Percentiles rank a stretch among this genome's conserved stretches.
Evolutionary conservation across 1,284 basidiomycete genomes (phyloP).

Genomic region (Rhodotorula sp.): DNA sequence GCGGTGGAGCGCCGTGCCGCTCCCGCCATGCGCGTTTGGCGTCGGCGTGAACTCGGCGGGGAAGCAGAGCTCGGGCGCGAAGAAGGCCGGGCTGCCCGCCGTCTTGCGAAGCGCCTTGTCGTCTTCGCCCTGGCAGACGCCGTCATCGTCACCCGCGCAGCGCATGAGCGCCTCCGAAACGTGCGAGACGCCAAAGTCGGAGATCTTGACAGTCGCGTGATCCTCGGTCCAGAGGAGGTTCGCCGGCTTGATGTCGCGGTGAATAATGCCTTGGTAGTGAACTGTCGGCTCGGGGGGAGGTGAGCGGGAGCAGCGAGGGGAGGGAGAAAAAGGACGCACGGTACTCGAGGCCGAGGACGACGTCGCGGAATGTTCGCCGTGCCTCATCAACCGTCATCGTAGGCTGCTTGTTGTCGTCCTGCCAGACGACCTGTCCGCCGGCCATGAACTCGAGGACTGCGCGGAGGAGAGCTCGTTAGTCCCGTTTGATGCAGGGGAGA

Average conservation of each 20-base stretch:
- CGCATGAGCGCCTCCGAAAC: slow-evolving; percentile 82
- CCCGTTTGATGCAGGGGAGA: slow-evolving; percentile 30
- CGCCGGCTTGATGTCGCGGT: slow-evolving; percentile 98
- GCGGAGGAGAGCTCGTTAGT: background rate
- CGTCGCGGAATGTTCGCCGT: slow-evolving; percentile 83
- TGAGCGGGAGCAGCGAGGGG: slow-evolving; percentile 19
- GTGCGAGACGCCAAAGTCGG: slow-evolving; percentile 95
- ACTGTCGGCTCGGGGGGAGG: slow-evolving; percentile 58
- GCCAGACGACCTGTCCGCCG: slow-evolving; percentile 93
- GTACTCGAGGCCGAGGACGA: slow-evolving; percentile 90
- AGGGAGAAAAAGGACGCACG: slow-evolving; percentile 58
- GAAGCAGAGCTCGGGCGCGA: slow-evolving; percentile 87
- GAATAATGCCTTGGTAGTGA: slow-evolving; percentile 96
- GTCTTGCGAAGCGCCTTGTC: slow-evolving; percentile 87
- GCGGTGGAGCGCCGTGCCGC: slow-evolving; percentile 4
- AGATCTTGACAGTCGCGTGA: slow-evolving; percentile 83
- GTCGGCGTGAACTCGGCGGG: slow-evolving; percentile 48
- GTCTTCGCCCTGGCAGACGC: slow-evolving; percentile 63
- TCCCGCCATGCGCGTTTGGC: background rate
- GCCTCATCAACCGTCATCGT: slow-evolving; percentile 79
- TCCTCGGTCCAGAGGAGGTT: slow-evolving; percentile 89
- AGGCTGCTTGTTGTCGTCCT: slow-evolving; percentile 63
- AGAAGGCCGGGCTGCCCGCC: slow-evolving; percentile 96
- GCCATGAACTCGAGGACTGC: slow-evolving; percentile 93
- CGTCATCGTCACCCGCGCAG: slow-evolving; percentile 55